Base-by-base conservation (phyloP, 129 eudicot species). In the Centrapalus pauciflorus region DNA sequence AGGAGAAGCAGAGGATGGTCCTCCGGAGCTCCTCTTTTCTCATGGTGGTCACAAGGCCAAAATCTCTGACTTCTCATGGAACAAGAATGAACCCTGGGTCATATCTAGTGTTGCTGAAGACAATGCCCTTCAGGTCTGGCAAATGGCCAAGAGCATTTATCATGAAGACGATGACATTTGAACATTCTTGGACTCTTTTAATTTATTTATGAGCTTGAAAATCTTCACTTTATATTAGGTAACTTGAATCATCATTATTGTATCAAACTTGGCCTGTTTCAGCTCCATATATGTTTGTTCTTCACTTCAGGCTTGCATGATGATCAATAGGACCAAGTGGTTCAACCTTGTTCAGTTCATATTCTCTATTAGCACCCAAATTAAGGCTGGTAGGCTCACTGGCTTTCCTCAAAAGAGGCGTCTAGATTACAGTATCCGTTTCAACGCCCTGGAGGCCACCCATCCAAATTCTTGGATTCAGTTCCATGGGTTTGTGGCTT, bases 1-100 rank as follows among this genome's bases (percentile, higher is more conserved):
- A 80, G 97, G 97, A 43, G 95, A 94, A 80, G 99, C 99, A 1
- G 95, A 86, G 74, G 99, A 94, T 61, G 97, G 99, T 19, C 99
- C 99, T 2, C 87, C 99, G 0, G 99, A 94, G 77, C 97, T 94
- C 11, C 79, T 94, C 3, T 94, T 94, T 70, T 94, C 99, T 61
- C 99, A 94, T 41, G 99, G 95, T 50, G 99, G 99, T 49, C 99
- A 94, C 76, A 89, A 86, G 74, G 99, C 91, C 16, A 93, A 86
- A 55, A 86, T 93, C 72, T 93, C 99, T 13, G 99, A 93, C 61
- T 93, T 93, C 75, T 89, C 96, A 16, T 93, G 99, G 99, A 93
- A 89, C 87, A 85, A 94, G 66, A 86, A 86, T 41, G 85, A 82
- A 32, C 93, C 99, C 0, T 94, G 99, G 99, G 87, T 85, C 65